phyloP scores from a whole-genome alignment of 208 protist species.

The Strigomonas culicis region DNA sequence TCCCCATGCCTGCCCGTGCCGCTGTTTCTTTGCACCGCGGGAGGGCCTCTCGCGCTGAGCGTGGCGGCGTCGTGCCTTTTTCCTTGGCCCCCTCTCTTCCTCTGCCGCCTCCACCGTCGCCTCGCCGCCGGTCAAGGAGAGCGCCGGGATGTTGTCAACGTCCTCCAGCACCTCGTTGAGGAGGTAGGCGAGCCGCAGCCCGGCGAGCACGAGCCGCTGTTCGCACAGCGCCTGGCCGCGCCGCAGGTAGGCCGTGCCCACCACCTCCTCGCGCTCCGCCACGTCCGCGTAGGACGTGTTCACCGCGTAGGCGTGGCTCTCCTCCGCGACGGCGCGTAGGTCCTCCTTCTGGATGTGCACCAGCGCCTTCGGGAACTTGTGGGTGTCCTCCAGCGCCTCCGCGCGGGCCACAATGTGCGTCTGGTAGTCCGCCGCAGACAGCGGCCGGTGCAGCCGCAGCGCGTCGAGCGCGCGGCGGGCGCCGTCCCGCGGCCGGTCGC shows the following conservation, averaged over 20 bases:
- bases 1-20: no score
- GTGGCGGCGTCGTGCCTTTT: not conserved
- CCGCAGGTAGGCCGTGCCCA: constrained; percentile 36
- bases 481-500: not conserved
- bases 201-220: constrained; percentile 53
- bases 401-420: constrained; percentile 31
- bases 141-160: constrained; percentile 15
- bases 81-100: not conserved
- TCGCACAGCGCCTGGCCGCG: constrained; percentile 47
- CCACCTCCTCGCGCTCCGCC: constrained; percentile 19
- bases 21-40: no score
- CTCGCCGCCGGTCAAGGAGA: constrained; percentile 7
- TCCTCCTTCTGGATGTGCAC: constrained; percentile 16
- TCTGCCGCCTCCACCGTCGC: not conserved
- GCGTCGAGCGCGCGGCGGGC: not conserved
- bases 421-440: constrained; percentile 27
- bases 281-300: constrained; percentile 65
- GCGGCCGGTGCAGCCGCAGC: constrained; percentile 27
- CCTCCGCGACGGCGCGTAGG: constrained; percentile 28
- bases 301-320: constrained; percentile 63
- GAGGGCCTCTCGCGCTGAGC: not conserved
- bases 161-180: constrained; percentile 49
- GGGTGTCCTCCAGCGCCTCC: constrained; percentile 53
- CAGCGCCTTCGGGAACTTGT: constrained; percentile 34
- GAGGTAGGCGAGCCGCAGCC: constrained; percentile 57